Conservation (phyloP, 2,329 filamentous ascomycete species). For the Chaetoscypha palmicola region DNA sequence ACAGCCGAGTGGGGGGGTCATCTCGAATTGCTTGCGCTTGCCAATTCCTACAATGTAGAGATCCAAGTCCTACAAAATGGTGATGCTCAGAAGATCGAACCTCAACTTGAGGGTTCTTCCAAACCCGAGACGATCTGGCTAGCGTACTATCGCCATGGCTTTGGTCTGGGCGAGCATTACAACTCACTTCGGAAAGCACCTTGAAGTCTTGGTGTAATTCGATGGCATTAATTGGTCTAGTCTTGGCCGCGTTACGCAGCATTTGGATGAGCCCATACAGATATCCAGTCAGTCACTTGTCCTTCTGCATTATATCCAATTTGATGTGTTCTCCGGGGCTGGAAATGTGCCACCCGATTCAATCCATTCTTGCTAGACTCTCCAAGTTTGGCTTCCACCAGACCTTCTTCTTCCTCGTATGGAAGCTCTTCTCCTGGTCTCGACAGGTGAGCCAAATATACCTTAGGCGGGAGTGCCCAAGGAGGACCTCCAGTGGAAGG, state of each 20-base stretch:
- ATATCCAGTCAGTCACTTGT: slow-evolving; percentile 44
- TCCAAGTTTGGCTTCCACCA: slow-evolving; percentile 41
- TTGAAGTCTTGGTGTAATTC: slow-evolving; percentile 18
- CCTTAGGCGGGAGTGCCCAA: slow-evolving; percentile 59
- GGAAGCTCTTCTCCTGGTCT: slow-evolving; percentile 60
- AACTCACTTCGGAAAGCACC: slow-evolving; percentile 63
- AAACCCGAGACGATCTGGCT: slow-evolving; percentile 63
- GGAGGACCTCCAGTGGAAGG: slow-evolving; percentile 62
- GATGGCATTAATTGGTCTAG: neutral
- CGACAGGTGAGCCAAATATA: slow-evolving; percentile 65
- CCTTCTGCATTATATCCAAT: slow-evolving; percentile 41
- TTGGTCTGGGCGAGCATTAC: slow-evolving; percentile 94
- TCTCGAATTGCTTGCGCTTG: slow-evolving; percentile 79
- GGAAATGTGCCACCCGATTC: slow-evolving; percentile 41
- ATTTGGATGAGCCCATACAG: slow-evolving; percentile 41
- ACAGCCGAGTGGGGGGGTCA: slow-evolving; percentile 97
- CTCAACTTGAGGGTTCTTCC: slow-evolving; percentile 37
- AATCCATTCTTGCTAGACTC: slow-evolving; percentile 35
- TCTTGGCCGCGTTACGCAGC: neutral
- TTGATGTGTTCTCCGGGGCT: slow-evolving; percentile 43
- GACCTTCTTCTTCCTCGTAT: slow-evolving; percentile 50
- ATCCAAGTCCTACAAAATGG: slow-evolving; percentile 86
- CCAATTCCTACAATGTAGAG: slow-evolving; percentile 69
- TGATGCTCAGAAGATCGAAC: slow-evolving; percentile 66
- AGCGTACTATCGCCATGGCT: slow-evolving; percentile 91